phyloP scores from a whole-genome alignment of 108 stramenopile species.

The Hondaea fermentalgiana region DNA sequence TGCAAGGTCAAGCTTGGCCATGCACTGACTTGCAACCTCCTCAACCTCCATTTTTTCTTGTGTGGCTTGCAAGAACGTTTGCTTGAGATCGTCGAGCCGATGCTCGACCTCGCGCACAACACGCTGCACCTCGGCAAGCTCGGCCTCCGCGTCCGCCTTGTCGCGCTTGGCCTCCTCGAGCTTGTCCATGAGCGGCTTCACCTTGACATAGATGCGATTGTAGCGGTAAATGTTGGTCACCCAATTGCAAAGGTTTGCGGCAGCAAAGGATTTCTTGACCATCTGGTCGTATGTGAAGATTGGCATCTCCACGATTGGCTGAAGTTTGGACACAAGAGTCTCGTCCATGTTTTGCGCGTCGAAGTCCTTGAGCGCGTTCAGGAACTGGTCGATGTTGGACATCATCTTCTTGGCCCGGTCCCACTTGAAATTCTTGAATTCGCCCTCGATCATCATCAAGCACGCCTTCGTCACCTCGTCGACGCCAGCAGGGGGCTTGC shows the following conservation, averaged over 20 bases:
- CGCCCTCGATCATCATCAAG: slow-evolving; percentile 71
- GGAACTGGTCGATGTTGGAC: slow-evolving; percentile 71
- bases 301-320: slow-evolving; percentile 61
- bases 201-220: slow-evolving; percentile 83
- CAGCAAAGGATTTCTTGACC: slow-evolving; percentile 71
- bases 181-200: slow-evolving; percentile 77
- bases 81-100: slow-evolving; percentile 43
- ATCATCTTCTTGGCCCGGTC: slow-evolving; percentile 80
- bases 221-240: slow-evolving; percentile 71
- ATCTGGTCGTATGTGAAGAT: slow-evolving; percentile 57
- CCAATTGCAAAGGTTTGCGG: slow-evolving; percentile 76
- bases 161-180: slow-evolving; percentile 62
- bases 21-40: slow-evolving; percentile 61
- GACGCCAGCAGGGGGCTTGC: slow-evolving; percentile 67
- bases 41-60: slow-evolving; percentile 71
- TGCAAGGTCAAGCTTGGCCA: slow-evolving; percentile 60
- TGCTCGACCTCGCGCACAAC: slow-evolving; percentile 53
- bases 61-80: slow-evolving; percentile 56
- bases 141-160: slow-evolving; percentile 46
- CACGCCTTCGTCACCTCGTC: slow-evolving; percentile 68
- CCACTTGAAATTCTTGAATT: slow-evolving; percentile 69
- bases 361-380: slow-evolving; percentile 58
- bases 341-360: slow-evolving; percentile 64
- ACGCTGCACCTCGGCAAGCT: slow-evolving; percentile 59
- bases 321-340: slow-evolving; percentile 73